These are phyloP conservation scores for Trichothecium sympodiale DNA, from an alignment of 2,329 filamentous ascomycete species.

Conservation along the genomic window DNA sequence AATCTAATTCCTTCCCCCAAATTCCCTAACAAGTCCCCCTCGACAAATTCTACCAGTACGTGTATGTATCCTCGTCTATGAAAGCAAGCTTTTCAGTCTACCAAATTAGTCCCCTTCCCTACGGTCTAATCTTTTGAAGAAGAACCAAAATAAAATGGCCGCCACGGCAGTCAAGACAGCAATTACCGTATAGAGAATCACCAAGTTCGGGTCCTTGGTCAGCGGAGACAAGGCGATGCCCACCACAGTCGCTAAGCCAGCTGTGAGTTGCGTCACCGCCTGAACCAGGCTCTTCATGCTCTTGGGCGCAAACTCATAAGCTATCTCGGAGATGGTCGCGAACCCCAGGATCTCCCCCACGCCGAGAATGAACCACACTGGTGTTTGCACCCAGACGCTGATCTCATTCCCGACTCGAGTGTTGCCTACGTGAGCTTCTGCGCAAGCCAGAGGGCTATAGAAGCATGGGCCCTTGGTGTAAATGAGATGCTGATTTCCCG, in stretches of 20 bases:
- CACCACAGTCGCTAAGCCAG: slow-evolving; percentile 45
- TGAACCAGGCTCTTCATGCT: not conserved
- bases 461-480: slow-evolving; percentile 43
- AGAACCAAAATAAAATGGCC: too few species aligned
- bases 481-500: slow-evolving; percentile 39
- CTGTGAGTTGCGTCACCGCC: slow-evolving; percentile 31
- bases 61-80: too few species aligned
- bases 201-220: slow-evolving; percentile 50
- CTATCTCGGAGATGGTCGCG: slow-evolving; percentile 60
- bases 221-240: slow-evolving; percentile 48
- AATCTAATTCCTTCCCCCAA: too few species aligned
- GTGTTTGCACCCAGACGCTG: slow-evolving; percentile 40
- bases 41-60: too few species aligned
- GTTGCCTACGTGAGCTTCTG: not conserved
- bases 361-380: slow-evolving; percentile 46
- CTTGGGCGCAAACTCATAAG: slow-evolving; percentile 57
- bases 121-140: too few species aligned
- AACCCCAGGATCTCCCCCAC: slow-evolving; percentile 51
- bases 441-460: slow-evolving; percentile 10
- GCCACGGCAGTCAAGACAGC: slow-evolving; percentile 13
- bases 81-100: too few species aligned
- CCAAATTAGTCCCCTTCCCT: too few species aligned
- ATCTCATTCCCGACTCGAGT: slow-evolving; percentile 30
- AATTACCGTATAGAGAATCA: slow-evolving; percentile 55
- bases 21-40: too few species aligned